Conservation (phyloP, 176 grass and related monocot species). For the Elymus sibiricus region DNA sequence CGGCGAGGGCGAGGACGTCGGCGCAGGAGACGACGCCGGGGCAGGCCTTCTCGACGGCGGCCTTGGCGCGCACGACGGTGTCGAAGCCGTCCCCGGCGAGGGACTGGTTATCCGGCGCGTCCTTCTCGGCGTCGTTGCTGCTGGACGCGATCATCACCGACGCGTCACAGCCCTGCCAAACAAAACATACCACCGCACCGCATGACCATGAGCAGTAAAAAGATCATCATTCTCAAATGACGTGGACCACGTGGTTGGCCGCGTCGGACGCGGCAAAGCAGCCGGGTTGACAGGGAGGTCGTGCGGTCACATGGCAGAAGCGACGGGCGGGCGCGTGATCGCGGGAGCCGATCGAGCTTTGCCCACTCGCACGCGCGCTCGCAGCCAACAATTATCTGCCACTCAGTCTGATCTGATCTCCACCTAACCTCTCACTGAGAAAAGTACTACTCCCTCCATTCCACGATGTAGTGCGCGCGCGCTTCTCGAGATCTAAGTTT, state of each 20-base stretch:
- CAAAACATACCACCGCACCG: background rate
- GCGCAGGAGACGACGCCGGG: constrained; percentile 67
- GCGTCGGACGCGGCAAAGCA: constrained; percentile 24
- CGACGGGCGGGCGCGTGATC: constrained; percentile 5
- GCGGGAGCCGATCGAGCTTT: constrained; percentile 8
- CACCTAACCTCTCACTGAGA: background rate
- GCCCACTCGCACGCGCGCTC: background rate
- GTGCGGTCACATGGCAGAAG: constrained; percentile 32
- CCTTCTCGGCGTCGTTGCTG: constrained; percentile 48
- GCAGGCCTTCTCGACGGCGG: constrained; percentile 60
- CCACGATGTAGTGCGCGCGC: too few relatives aligned
- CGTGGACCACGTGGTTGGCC: background rate
- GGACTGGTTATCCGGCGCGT: constrained; percentile 56
- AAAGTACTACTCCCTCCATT: background rate
- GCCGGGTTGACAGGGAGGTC: constrained; percentile 16
- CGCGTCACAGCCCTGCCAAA: constrained; percentile 67
- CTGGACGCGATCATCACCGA: constrained; percentile 55
- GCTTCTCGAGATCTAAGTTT: too few relatives aligned
- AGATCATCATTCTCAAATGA: background rate
- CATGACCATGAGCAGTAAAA: background rate
- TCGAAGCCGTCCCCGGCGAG: constrained; percentile 69
- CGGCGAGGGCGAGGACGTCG: constrained; percentile 67
- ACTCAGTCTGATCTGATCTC: background rate
- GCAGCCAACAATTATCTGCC: constrained; percentile 16
- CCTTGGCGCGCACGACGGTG: constrained; percentile 55